phyloP scores from a whole-genome alignment of 2,329 filamentous ascomycete genomes.

The Daldinia sp. region DNA sequence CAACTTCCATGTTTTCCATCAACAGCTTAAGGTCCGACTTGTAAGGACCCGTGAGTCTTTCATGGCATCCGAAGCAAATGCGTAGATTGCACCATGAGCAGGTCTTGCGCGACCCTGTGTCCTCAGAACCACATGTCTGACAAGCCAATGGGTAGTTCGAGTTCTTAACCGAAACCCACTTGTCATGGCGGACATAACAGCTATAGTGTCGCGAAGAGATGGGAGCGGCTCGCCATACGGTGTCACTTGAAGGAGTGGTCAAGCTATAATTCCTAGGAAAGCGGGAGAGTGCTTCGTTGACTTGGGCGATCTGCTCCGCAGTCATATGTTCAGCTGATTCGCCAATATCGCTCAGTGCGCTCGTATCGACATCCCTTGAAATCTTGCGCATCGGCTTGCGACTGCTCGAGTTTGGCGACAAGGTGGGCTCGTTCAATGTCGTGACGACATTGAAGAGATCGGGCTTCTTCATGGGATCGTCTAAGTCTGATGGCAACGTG shows the following conservation, averaged over 20 bases:
- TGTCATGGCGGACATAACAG: constrained; percentile 63
- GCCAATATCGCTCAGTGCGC: constrained; percentile 37
- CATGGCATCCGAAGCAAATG: constrained; percentile 63
- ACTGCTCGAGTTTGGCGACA: constrained; percentile 25
- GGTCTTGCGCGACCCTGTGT: constrained; percentile 59
- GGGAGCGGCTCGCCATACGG: constrained; percentile 54
- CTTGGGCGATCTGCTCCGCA: constrained; percentile 23
- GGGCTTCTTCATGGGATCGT: constrained; percentile 34
- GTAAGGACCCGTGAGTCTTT: constrained; percentile 55
- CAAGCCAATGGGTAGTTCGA: constrained; percentile 64
- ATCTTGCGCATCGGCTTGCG: constrained; percentile 34
- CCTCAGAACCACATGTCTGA: constrained; percentile 63
- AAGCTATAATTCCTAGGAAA: constrained; percentile 42
- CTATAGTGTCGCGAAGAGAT: constrained; percentile 56
- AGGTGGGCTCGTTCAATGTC: constrained; percentile 28
- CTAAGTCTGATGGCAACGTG: constrained; percentile 20
- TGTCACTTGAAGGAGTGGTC: constrained; percentile 26
- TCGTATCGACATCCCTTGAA: constrained; percentile 15
- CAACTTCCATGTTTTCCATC: constrained; percentile 51
- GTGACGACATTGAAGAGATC: constrained; percentile 41
- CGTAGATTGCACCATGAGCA: constrained; percentile 66
- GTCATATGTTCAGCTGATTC: constrained; percentile 35
- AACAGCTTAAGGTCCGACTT: constrained; percentile 59
- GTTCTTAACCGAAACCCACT: constrained; percentile 64
- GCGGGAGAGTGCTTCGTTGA: constrained; percentile 40